These are phyloP conservation scores for Seminavis robusta DNA, from an alignment of 108 stramenopile genomes.

Conservation along the genomic window DNA sequence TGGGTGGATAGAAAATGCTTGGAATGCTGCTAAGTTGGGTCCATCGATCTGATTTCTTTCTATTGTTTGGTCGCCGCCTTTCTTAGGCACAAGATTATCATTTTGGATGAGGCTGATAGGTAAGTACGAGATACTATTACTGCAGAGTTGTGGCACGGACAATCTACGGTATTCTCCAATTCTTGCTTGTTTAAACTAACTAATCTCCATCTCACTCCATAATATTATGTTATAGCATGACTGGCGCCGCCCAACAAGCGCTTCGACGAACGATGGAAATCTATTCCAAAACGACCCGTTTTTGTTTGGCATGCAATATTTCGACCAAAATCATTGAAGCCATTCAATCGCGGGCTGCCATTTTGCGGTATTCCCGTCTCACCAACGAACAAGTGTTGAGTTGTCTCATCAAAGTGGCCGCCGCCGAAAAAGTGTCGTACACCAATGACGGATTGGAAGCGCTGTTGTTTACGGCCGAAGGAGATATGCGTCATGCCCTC, in stretches of 20 bases:
- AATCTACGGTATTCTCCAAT: no score
- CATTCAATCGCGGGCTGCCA: conserved; percentile 98
- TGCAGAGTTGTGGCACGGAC: no score
- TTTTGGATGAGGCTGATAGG: conserved; percentile 99
- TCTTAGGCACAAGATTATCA: conserved; percentile 93
- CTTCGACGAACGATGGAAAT: conserved; percentile 97
- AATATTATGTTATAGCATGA: no score
- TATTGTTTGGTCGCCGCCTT: background rate
- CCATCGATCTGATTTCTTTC: background rate
- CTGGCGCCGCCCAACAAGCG: conserved; percentile 96
- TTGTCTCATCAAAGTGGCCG: conserved; percentile 86
- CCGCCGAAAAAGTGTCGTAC: conserved; percentile 81
- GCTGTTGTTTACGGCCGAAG: conserved; percentile 98
- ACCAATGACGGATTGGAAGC: conserved; percentile 92
- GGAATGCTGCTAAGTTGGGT: background rate
- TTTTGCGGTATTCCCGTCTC: conserved; percentile 91
- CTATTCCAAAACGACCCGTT: conserved; percentile 95
- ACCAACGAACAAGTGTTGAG: conserved; percentile 88
- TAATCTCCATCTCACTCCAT: no score
- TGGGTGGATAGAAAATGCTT: background rate
- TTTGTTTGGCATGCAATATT: conserved; percentile 98
- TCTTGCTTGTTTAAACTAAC: no score
- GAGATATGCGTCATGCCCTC: conserved; percentile 98
- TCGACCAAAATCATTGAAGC: conserved; percentile 99
- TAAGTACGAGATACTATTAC: no score